Conservation (phyloP, 352 stramenopile species). For the Pythium biforme region DNA sequence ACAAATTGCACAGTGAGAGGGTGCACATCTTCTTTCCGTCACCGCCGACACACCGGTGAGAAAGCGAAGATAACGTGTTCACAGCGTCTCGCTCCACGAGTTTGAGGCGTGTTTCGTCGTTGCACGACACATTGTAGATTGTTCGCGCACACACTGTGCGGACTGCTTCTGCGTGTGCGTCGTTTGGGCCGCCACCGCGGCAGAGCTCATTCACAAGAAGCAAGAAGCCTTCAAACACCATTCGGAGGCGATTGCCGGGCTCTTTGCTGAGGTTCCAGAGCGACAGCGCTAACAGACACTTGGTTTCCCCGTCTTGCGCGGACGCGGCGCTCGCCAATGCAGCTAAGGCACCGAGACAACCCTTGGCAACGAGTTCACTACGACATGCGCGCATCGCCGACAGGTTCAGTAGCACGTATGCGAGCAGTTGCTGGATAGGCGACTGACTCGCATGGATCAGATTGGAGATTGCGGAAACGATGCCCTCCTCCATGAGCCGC, state of each 20-base stretch:
- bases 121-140: slow-evolving; percentile 74
- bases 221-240: slow-evolving; percentile 75
- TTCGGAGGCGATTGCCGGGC: slow-evolving; percentile 50
- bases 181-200: slow-evolving; percentile 11
- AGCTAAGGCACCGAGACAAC: slow-evolving; percentile 52
- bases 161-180: slow-evolving; percentile 28
- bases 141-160: slow-evolving; percentile 48
- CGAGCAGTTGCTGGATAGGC: slow-evolving; percentile 57
- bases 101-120: slow-evolving; percentile 59
- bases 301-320: slow-evolving; percentile 32
- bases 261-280: slow-evolving; percentile 81
- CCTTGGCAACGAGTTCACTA: slow-evolving; percentile 72
- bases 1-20: slow-evolving; percentile 70
- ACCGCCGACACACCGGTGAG: slow-evolving; percentile 28
- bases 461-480: slow-evolving; percentile 66
- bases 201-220: slow-evolving; percentile 60
- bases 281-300: slow-evolving; percentile 52
- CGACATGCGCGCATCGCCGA: slow-evolving; percentile 56
- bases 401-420: slow-evolving; percentile 75
- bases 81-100: slow-evolving; percentile 71
- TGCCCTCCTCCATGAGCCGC: slow-evolving; percentile 88
- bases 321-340: slow-evolving; percentile 42
- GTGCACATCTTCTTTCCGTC: slow-evolving; percentile 79
- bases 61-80: slow-evolving; percentile 49
- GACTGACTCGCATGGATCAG: slow-evolving; percentile 50